Evolutionary conservation across 1,284 basidiomycete species (phyloP), one percentile per base, ranked within the genome.

Genomic region (Pseudozyma hubeiensis): DNA sequence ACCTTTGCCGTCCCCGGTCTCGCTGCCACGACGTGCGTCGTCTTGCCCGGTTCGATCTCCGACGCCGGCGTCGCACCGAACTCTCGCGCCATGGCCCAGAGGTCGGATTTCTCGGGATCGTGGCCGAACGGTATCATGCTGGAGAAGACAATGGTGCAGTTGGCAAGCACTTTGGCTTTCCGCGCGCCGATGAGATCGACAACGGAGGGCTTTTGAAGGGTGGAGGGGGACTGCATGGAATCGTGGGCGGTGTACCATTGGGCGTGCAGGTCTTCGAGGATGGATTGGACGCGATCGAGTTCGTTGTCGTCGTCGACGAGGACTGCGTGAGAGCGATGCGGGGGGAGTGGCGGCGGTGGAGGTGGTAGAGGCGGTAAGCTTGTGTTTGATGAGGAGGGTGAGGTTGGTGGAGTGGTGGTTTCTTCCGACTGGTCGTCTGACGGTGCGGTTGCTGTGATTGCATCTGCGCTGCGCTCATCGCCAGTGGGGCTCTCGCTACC

Each of bases 281-380:
- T 87, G 92, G 93, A 40, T 2, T 67, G 88, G 11, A 98, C 87
- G 17, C 96, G 88, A 14, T 87, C 86, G 48, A 99, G 87, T 85
- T 99, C 96, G n/a, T 84, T 82, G 84, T 99, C 96, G 71, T 94
- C 89, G 65, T 94, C 92, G 83, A 91, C 93, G 54, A 98, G 86
- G 31, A 98, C 85, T 0, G 93, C 91, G 78, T 91, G 92, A 51
- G 71, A 69, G 10, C 75, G 57, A 67, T 62, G 41, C 5, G 62
- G 57, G 4, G 58, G 71, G 5, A 49, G 48, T n/a, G 65, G 59
- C 33, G 58, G 62, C 2, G 68, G 57, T 7, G 59, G 71, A 34
- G 49, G 63, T 16, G 59, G 57, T 5, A 55, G 53, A 1, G 52
- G 50, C n/a, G 52, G 60, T 5, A 64, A 41, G 14, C 39, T 40